Conservation (phyloP, 768 basidiomycete species). For the Melanogaster broomeanus region DNA sequence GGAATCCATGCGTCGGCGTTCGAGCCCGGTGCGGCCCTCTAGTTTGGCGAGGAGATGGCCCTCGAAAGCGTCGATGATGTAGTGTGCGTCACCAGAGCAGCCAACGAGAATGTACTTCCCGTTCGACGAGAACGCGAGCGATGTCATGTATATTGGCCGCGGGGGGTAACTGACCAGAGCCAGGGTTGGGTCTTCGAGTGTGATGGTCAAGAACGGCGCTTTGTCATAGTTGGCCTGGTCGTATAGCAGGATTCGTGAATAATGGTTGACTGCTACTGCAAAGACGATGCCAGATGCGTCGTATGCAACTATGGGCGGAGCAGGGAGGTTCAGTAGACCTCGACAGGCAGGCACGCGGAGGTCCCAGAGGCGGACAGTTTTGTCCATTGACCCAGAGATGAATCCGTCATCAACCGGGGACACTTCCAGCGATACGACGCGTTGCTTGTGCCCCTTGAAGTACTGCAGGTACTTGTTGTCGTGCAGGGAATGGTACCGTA, state of each 20-base stretch:
- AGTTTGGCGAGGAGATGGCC: constrained; percentile 83
- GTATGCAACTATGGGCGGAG: constrained; percentile 79
- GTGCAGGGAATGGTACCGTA: constrained; percentile 93
- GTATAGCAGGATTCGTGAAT: constrained; percentile 81
- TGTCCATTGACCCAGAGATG: constrained; percentile 93
- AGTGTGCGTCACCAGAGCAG: constrained; percentile 91
- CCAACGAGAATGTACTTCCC: constrained; percentile 91
- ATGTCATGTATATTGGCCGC: constrained; percentile 88
- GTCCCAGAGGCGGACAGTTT: constrained; percentile 96
- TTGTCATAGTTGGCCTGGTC: constrained; percentile 88
- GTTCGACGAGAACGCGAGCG: constrained; percentile 85
- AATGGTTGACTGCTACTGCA: constrained; percentile 82
- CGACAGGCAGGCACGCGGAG: constrained; percentile 76
- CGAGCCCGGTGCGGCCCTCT: constrained; percentile 82
- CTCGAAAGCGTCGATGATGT: constrained; percentile 89
- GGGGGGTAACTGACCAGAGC: constrained; percentile 80
- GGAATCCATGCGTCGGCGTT: constrained; percentile 54
- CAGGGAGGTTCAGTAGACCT: constrained; percentile 75
- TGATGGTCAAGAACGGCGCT: constrained; percentile 84
- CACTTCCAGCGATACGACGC: constrained; percentile 88
- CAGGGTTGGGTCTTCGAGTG: constrained; percentile 80
- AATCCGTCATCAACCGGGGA: constrained; percentile 94
- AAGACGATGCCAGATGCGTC: constrained; percentile 83
- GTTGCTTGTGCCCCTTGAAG: constrained; percentile 91
- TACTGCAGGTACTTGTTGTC: constrained; percentile 97